A percentile compares a stretch with the other conserved stretches of the same genome.
phyloP scores from a whole-genome alignment of 2,329 filamentous ascomycete species.

The Ophiosphaerella narmari region DNA sequence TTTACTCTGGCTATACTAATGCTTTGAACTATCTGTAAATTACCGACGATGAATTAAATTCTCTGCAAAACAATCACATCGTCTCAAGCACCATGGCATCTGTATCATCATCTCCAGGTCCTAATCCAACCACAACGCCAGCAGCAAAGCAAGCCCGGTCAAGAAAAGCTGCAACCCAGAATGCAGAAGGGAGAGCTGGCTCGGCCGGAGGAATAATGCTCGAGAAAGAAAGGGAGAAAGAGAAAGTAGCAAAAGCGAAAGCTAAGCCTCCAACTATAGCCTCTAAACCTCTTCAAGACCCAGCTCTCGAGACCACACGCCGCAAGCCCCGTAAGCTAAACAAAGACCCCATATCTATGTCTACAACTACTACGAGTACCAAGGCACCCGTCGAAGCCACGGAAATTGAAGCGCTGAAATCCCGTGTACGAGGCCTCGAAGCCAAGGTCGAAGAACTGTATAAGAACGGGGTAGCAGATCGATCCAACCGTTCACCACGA shows the following conservation, averaged over 20 bases:
- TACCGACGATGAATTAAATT: background rate
- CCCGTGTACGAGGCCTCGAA: constrained; percentile 41
- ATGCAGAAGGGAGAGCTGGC: constrained; percentile 25
- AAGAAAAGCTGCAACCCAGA: constrained; percentile 20
- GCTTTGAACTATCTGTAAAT: background rate
- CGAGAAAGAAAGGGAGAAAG: constrained; percentile 17
- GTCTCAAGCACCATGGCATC: constrained; percentile 23
- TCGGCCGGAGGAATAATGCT: constrained; percentile 38
- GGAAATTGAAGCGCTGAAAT: constrained; percentile 44
- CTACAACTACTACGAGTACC: constrained; percentile 2
- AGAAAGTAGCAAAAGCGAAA: constrained; percentile 3
- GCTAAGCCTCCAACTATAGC: constrained; percentile 11
- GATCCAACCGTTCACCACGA: constrained; percentile 33
- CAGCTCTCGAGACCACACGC: constrained; percentile 17
- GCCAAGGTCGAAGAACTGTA: constrained; percentile 45
- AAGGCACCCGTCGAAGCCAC: constrained; percentile 7
- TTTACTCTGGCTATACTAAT: background rate
- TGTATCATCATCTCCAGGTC: constrained; percentile 31
- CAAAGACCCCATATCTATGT: constrained; percentile 29
- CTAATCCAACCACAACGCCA: constrained; percentile 21
- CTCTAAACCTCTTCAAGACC: constrained; percentile 1
- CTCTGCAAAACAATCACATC: background rate
- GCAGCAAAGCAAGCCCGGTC: constrained; percentile 27
- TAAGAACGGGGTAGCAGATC: constrained; percentile 13
- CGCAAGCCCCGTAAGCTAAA: constrained; percentile 42